Percentiles rank a stretch among this genome's conserved stretches.
These are phyloP conservation scores for Hanseniaspora meyeri DNA, from an alignment of 805 yeast genomes.

Conservation along the genomic window DNA sequence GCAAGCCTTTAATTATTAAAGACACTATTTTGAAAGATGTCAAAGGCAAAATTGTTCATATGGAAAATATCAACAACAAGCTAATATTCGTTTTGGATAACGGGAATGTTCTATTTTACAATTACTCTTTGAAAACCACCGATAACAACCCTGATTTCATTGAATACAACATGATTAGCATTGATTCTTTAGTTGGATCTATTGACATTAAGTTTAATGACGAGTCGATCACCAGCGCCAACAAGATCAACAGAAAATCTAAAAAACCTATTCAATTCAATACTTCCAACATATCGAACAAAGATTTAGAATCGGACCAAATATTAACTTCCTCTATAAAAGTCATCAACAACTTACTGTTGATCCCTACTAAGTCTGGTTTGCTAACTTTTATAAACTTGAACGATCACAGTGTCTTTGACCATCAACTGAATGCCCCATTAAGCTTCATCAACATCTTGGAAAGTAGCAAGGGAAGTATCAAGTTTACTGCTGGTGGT, in stretches of 20 bases:
- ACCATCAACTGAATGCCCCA: background rate
- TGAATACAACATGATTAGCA: constrained; percentile 6
- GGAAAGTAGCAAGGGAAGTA: background rate
- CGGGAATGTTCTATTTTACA: constrained; percentile 3
- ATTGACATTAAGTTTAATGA: background rate
- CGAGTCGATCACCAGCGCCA: background rate
- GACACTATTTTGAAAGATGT: background rate
- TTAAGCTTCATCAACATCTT: background rate
- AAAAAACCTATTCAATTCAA: constrained; percentile 13
- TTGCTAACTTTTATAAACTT: background rate
- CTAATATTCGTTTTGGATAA: background rate
- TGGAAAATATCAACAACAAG: constrained; percentile 2
- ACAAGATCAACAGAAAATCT: constrained; percentile 9
- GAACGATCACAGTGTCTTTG: background rate
- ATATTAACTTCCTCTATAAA: background rate
- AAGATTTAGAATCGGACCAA: background rate
- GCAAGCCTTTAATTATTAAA: constrained; percentile 10
- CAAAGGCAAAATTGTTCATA: background rate
- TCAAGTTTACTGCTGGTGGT: constrained; percentile 70
- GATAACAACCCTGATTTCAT: background rate
- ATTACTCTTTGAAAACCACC: constrained; percentile 1
- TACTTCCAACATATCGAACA: background rate
- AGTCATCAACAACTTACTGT: background rate
- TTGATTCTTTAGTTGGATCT: background rate
- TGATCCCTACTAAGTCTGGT: constrained; percentile 7